Evolutionary conservation across 768 basidiomycete genomes (phyloP).

Genomic region (Leccinum uliginosum): DNA sequence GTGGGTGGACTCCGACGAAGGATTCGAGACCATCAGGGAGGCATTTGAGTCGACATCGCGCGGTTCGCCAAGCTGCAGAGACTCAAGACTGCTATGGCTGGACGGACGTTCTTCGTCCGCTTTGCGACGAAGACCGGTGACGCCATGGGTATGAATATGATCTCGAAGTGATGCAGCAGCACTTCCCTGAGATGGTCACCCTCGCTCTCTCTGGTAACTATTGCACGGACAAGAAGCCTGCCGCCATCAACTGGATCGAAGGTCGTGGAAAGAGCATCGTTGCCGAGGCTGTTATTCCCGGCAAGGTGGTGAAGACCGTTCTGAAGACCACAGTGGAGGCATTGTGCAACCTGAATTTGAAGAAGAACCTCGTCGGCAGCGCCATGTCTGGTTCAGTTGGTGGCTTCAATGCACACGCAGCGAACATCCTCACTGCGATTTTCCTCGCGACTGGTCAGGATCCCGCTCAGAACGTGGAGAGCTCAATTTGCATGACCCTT

Average conservation of each 20-base stretch:
- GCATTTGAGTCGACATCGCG: constrained; percentile 93
- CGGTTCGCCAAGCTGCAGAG: constrained; percentile 85
- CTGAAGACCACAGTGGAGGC: constrained; percentile 93
- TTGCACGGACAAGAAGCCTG: constrained; percentile 99
- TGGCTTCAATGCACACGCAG: constrained; percentile 98
- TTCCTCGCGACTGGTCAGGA: constrained; percentile 98
- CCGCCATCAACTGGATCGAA: constrained; percentile 99
- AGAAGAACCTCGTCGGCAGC: constrained; percentile 97
- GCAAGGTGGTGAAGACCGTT: constrained; percentile 81
- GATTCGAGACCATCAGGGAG: constrained; percentile 66
- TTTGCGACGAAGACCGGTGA: constrained; percentile 95
- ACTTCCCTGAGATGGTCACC: constrained; percentile 89
- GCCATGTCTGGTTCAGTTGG: constrained; percentile 99
- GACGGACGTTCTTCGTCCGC: constrained; percentile 87
- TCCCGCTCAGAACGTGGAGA: constrained; percentile 98
- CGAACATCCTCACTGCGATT: constrained; percentile 93
- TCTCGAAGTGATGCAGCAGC: constrained; percentile 74
- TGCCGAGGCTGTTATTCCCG: constrained; percentile 91
- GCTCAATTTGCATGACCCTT: constrained; percentile 95
- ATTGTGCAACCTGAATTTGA: constrained; percentile 85
- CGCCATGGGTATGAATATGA: constrained; percentile 99
- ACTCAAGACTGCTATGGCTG: constrained; percentile 88
- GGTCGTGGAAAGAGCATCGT: constrained; percentile 97
- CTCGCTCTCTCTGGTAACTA: constrained; percentile 95
- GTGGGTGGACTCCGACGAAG: constrained; percentile 84